These are phyloP conservation scores for Pythium sp. DNA, from an alignment of 352 stramenopile genomes.

Conservation along the genomic window DNA sequence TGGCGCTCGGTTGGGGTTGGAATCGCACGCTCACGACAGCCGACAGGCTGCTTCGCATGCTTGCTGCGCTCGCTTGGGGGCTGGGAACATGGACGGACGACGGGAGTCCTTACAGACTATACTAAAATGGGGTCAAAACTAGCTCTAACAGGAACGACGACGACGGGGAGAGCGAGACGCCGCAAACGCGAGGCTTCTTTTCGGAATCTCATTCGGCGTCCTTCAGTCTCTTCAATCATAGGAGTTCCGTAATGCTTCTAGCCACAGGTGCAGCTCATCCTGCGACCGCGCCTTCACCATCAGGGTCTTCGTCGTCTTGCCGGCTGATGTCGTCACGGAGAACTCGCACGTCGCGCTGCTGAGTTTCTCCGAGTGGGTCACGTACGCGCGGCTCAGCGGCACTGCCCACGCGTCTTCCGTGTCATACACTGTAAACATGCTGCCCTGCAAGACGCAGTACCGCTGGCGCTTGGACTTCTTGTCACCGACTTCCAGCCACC, in stretches of 20 bases:
- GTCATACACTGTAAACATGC: constrained; percentile 83
- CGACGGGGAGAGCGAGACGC: too few species aligned
- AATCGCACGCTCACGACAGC: neutral
- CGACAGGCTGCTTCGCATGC: neutral
- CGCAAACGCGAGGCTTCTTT: too few species aligned
- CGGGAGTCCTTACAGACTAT: neutral
- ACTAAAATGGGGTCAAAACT: constrained; percentile 17
- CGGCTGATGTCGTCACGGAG: constrained; percentile 56
- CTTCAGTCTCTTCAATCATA: constrained; percentile 35
- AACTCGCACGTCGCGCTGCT: constrained; percentile 59
- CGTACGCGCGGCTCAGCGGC: constrained; percentile 70
- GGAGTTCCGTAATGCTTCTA: constrained; percentile 53
- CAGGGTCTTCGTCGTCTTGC: constrained; percentile 70
- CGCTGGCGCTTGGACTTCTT: constrained; percentile 71
- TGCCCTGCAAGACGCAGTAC: constrained; percentile 78
- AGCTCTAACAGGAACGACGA: constrained; percentile 13
- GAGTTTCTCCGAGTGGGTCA: constrained; percentile 66
- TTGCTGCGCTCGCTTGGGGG: neutral
- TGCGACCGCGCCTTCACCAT: constrained; percentile 63
- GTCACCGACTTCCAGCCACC: constrained; percentile 74
- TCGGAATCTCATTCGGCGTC: too few species aligned
- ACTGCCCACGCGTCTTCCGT: constrained; percentile 80
- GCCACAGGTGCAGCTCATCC: constrained; percentile 77
- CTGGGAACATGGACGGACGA: neutral
- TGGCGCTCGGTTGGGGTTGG: neutral